Percentiles rank a stretch among this genome's conserved stretches.
phyloP scores from a whole-genome alignment of 352 stramenopile species.

The Globisporangium echinulatum region DNA sequence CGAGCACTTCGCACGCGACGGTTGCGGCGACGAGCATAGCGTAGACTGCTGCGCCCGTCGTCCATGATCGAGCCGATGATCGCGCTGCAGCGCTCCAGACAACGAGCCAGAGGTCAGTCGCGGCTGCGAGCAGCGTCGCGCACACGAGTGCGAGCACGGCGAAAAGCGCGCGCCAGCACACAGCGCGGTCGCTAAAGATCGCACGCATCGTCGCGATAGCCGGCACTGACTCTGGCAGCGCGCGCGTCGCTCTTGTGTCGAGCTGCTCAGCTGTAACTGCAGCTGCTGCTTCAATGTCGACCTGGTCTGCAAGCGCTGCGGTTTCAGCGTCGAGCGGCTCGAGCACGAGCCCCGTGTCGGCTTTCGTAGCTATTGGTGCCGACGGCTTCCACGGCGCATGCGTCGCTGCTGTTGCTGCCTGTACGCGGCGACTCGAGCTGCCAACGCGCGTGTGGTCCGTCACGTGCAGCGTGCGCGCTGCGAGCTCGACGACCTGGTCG shows the following conservation, averaged over 20 bases:
- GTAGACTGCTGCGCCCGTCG: conserved; percentile 17
- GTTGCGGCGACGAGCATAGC: conserved; percentile 22
- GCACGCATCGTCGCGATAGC: conserved; percentile 14
- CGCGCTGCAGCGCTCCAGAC: conserved; percentile 23
- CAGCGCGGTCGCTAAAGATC: conserved; percentile 17
- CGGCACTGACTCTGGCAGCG: no score
- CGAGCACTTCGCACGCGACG: conserved; percentile 20
- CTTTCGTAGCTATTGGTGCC: background rate
- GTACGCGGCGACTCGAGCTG: background rate
- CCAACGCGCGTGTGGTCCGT: background rate
- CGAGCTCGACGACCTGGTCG: conserved; percentile 21
- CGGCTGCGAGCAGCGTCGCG: conserved; percentile 16
- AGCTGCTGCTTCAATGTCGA: background rate
- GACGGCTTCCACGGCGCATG: background rate
- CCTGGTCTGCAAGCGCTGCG: background rate
- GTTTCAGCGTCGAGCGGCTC: background rate
- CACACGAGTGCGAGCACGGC: conserved; percentile 22
- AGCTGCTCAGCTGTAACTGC: conserved; percentile 3
- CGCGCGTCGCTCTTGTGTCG: background rate
- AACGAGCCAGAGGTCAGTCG: conserved; percentile 34
- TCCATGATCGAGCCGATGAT: background rate
- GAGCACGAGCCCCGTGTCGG: no score
- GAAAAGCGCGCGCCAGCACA: conserved; percentile 15
- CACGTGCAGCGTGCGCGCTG: background rate
- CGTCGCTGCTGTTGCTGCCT: background rate